Percentiles rank a stretch among this genome's conserved stretches.
Conservation (phyloP, 78 protist species). For the Dictyostelium citrinum region DNA sequence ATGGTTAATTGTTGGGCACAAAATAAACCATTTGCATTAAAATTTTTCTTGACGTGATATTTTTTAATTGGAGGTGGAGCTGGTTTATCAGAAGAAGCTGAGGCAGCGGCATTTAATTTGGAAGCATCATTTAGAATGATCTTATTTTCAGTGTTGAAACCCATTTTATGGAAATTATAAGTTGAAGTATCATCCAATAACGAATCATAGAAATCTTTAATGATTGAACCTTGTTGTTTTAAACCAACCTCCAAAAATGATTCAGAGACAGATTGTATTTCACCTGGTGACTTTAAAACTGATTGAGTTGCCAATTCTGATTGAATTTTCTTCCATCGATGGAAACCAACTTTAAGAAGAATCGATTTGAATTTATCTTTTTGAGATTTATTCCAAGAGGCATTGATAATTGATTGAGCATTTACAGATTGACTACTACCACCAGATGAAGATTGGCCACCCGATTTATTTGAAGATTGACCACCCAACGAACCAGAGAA, state of each 20-base stretch:
- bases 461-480: neutral
- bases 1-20: neutral
- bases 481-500: neutral
- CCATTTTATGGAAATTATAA: slow-evolving; percentile 46
- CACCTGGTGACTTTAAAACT: neutral
- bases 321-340: slow-evolving; percentile 61
- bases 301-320: neutral
- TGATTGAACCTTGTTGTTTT: neutral
- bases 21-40: neutral
- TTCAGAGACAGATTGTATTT: slow-evolving; percentile 57
- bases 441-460: neutral
- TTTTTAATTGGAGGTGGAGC: neutral
- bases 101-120: neutral
- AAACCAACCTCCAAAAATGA: slow-evolving; percentile 39
- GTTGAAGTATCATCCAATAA: slow-evolving; percentile 48
- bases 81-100: neutral
- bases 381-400: slow-evolving; percentile 62
- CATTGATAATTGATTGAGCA: neutral
- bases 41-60: neutral
- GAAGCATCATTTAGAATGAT: neutral
- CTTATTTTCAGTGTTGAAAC: slow-evolving; percentile 21
- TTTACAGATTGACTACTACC: neutral
- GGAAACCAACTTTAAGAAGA: slow-evolving; percentile 35
- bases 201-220: slow-evolving; percentile 32
- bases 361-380: slow-evolving; percentile 38